Conservation (phyloP, 169 alveolate genomes). For the Eimeria maxima region DNA sequence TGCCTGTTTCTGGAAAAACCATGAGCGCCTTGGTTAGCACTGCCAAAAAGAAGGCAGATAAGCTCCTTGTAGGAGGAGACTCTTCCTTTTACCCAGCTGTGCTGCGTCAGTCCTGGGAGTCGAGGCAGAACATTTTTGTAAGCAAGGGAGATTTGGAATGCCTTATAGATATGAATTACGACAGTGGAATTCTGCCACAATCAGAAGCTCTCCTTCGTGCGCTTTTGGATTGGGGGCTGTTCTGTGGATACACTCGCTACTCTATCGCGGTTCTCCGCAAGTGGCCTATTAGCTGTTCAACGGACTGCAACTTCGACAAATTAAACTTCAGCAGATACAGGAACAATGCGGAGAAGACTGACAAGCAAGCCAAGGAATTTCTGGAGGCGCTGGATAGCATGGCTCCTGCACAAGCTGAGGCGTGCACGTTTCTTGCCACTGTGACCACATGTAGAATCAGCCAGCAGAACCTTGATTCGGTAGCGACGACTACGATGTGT, state of each 20-base stretch:
- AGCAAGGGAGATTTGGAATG: slow-evolving; percentile 8
- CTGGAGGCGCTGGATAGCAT: background rate
- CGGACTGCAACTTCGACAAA: slow-evolving; percentile 36
- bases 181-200: background rate
- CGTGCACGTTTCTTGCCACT: slow-evolving; percentile 1
- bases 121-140: background rate
- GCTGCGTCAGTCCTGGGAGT: slow-evolving; percentile 31
- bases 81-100: slow-evolving; percentile 45
- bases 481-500: slow-evolving; percentile 7
- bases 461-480: background rate
- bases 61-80: background rate
- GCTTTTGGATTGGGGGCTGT: slow-evolving; percentile 41
- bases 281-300: slow-evolving; percentile 42
- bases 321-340: slow-evolving; percentile 10
- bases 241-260: slow-evolving; percentile 44
- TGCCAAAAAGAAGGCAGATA: background rate
- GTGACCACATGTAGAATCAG: background rate
- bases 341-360: background rate
- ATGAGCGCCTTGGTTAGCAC: background rate
- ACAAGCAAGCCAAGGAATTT: slow-evolving; percentile 7
- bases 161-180: background rate
- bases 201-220: background rate
- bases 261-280: background rate
- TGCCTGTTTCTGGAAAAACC: background rate
- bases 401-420: slow-evolving; percentile 7